Evolutionary conservation across 352 stramenopile species (phyloP), one percentile per base, ranked within the genome.

Genomic region (Pythium sp.): DNA sequence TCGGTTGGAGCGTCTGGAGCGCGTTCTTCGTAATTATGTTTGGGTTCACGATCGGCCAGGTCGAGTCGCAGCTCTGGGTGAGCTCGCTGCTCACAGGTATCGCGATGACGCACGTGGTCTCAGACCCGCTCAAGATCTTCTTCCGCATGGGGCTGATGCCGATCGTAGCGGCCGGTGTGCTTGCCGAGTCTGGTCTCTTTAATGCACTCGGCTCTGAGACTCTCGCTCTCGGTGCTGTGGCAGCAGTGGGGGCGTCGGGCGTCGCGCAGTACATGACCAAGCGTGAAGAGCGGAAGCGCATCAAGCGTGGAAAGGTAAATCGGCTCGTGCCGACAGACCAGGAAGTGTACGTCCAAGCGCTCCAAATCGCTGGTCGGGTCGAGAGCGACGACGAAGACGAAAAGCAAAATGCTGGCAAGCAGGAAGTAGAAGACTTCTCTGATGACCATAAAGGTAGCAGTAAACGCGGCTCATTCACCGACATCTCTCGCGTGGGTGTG

Each of bases 1-100:
- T 72, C 3, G 71, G 58, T 3, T 89, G 81, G 80, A 85, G 77
- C 46, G 74, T 57, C 4, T 91, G 82, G 82, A 80, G 79, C 28
- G 56, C 78, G 43, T 93, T 83, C 65, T 93, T 91, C 56, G 81
- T 93, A 7, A 53, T 90, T 43, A 86, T 89, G 74, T 91, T 91
- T 58, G 81, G 79, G 5, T 89, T 90, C 61, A 83, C 78, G 7
- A 81, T 91, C 22, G 85, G 79, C 28, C 64, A 76, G 2, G 70
- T 84, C n/a, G 79, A 90, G 51, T 77, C 82, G 15, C 74, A 89
- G 72, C 74, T 89, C 5, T 91, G 83, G 81, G 69, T 90, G 20
- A 80, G 79, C 0, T 93, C 85, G 11, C 62, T 93, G 6, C 38
- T 87, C 3, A 84, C 69, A 2, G 82, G 82, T 1, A 38, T 91